phyloP scores from a whole-genome alignment of 225 moss, liverwort and hornwort species.

The Pseudoscleropodium purum region DNA sequence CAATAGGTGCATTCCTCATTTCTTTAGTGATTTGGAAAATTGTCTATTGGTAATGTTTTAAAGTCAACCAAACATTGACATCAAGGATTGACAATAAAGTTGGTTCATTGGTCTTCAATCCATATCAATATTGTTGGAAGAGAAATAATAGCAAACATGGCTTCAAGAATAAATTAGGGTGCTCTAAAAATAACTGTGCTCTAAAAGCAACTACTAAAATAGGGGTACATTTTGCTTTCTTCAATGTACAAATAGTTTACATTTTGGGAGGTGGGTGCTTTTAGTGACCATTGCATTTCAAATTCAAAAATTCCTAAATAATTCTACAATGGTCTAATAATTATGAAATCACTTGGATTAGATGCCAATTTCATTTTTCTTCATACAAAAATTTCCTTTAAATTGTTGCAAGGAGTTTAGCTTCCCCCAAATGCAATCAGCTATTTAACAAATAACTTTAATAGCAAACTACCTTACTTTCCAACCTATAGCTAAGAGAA shows the following conservation, averaged over 20 bases:
- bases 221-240: not conserved
- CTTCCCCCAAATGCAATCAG: accelerated
- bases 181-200: not conserved
- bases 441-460: not conserved
- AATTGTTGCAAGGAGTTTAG: not conserved
- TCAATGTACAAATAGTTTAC: not conserved
- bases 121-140: not conserved
- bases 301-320: not conserved
- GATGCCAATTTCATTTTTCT: no score
- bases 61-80: not conserved
- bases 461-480: not conserved
- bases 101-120: not conserved
- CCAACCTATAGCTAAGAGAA: not conserved
- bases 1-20: not conserved
- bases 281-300: not conserved
- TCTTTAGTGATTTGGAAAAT: not conserved
- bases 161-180: not conserved
- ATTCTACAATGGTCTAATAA: not conserved
- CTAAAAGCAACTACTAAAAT: not conserved
- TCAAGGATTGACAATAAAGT: not conserved
- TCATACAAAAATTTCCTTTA: no score
- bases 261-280: accelerated
- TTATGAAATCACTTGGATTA: not conserved
- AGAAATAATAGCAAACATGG: not conserved
- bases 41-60: accelerated